Evolutionary conservation across 2,329 filamentous ascomycete genomes (phyloP).

Genomic region (Penicillium sp.): DNA sequence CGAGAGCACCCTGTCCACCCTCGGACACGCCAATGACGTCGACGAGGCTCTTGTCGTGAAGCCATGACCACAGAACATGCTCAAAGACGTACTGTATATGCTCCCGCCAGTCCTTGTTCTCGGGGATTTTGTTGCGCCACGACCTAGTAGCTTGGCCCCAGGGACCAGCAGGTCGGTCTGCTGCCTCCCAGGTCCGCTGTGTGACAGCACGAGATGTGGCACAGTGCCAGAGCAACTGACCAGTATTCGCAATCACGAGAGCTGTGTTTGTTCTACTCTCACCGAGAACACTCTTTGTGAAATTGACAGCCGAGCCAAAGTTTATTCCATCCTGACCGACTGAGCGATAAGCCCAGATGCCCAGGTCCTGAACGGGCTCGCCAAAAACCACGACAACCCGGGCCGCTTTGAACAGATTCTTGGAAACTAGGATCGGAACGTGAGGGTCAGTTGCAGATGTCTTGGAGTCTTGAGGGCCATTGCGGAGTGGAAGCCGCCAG

Average conservation of each 20-base stretch:
- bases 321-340: conserved; percentile 66
- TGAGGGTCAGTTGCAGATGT: conserved; percentile 54
- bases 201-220: conserved; percentile 63
- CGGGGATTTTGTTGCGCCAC: conserved; percentile 62
- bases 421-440: conserved; percentile 68
- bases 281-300: conserved; percentile 55
- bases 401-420: conserved; percentile 57
- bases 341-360: conserved; percentile 71
- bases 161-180: conserved; percentile 65
- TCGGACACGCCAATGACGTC: conserved; percentile 73
- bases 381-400: conserved; percentile 76
- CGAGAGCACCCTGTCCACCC: conserved; percentile 60
- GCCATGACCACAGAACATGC: conserved; percentile 53
- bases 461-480: conserved; percentile 18
- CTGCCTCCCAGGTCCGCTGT: conserved; percentile 55
- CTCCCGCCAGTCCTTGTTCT: conserved; percentile 57
- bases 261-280: conserved; percentile 29
- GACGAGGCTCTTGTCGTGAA: conserved; percentile 56
- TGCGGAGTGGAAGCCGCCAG: conserved; percentile 62
- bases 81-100: conserved; percentile 72
- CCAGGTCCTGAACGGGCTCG: conserved; percentile 70
- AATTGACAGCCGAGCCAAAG: conserved; percentile 68
- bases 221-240: conserved; percentile 76
- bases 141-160: conserved; percentile 57
- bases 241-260: conserved; percentile 75